A percentile compares a stretch with the other conserved stretches of the same genome.
These are phyloP conservation scores for Colletotrichum siamense DNA, from an alignment of 2,329 filamentous ascomycete species.

Conservation along the genomic window DNA sequence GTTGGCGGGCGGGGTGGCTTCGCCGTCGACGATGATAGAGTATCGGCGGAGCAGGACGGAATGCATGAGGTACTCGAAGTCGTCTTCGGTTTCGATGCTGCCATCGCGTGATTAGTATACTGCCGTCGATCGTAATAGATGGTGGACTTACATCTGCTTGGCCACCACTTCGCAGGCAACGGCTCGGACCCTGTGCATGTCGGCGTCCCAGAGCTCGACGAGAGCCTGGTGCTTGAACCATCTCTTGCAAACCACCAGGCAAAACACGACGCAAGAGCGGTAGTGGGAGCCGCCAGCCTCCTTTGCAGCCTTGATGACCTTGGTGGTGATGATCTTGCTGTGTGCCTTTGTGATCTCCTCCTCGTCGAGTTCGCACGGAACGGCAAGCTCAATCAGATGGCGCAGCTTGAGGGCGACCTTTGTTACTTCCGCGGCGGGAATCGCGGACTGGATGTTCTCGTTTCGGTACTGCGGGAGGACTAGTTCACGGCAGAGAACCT, in stretches of 20 bases:
- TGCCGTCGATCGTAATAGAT: not conserved
- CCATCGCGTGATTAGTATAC: not conserved
- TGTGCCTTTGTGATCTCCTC: conserved; percentile 78
- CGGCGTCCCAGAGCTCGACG: conserved; percentile 90
- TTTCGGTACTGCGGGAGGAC: conserved; percentile 71
- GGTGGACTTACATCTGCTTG: conserved; percentile 61
- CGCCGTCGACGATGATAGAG: conserved; percentile 75
- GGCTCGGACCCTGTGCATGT: conserved; percentile 80
- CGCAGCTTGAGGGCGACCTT: conserved; percentile 89
- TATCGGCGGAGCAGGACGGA: conserved; percentile 87
- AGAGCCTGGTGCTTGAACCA: conserved; percentile 82
- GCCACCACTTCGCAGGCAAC: conserved; percentile 90
- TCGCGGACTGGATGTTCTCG: conserved; percentile 66
- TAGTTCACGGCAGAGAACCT: conserved; percentile 31
- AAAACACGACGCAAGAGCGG: conserved; percentile 81
- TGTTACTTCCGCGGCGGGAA: conserved; percentile 82
- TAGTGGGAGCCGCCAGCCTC: conserved; percentile 81
- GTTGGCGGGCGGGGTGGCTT: conserved; percentile 78
- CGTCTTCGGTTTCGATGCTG: conserved; percentile 85
- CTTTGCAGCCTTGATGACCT: conserved; percentile 80
- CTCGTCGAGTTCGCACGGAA: conserved; percentile 89
- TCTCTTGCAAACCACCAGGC: conserved; percentile 72
- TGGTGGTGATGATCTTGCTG: conserved; percentile 81
- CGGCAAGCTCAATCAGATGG: conserved; percentile 85
- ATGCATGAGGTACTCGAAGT: conserved; percentile 79